phyloP scores from a whole-genome alignment of 371 early-diverging fungal species.

The Mortierella sp. region DNA sequence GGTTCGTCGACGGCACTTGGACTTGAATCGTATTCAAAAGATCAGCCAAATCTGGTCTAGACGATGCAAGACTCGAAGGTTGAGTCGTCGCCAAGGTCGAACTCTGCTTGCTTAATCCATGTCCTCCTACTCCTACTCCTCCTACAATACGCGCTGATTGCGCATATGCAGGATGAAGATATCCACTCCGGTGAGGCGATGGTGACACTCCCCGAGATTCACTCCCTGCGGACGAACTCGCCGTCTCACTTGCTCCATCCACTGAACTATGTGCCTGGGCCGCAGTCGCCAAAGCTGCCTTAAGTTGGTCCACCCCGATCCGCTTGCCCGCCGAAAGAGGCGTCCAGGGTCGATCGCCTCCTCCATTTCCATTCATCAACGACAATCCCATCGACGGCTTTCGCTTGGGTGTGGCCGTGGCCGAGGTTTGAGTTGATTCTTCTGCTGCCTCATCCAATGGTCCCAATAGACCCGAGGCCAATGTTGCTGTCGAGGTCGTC shows the following conservation, averaged over 20 bases:
- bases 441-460: conserved; percentile 5
- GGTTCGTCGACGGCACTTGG: conserved; percentile 4
- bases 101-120: no score
- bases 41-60: conserved; percentile 43
- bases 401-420: conserved; percentile 13
- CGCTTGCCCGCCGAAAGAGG: conserved; percentile 18
- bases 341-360: no score
- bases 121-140: no score
- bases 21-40: conserved; percentile 38
- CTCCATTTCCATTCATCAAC: conserved; percentile 11
- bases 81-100: conserved; percentile 13
- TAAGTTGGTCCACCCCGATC: conserved; percentile 42
- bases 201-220: background rate
- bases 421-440: background rate
- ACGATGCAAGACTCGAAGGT: conserved; percentile 19
- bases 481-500: background rate
- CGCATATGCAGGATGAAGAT: no score
- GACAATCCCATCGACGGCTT: conserved; percentile 14
- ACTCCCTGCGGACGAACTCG: conserved; percentile 31
- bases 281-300: conserved; percentile 43
- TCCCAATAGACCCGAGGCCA: no score
- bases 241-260: conserved; percentile 29
- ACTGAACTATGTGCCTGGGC: conserved; percentile 9
- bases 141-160: no score
- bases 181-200: conserved; percentile 1